Conservation (phyloP, 371 early-diverging fungal genomes). For the Sporodiniella umbellata region DNA sequence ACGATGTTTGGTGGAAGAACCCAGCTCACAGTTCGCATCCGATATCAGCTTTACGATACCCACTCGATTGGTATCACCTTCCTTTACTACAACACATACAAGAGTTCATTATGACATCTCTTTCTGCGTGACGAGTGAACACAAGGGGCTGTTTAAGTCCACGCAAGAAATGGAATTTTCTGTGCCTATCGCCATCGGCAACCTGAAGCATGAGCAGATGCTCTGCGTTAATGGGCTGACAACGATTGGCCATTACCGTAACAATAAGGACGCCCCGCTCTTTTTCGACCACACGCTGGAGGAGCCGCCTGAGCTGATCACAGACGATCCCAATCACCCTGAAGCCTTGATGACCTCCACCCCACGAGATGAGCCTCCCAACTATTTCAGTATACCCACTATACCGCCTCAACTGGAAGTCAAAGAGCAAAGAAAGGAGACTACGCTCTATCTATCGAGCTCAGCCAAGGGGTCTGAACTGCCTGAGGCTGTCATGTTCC, state of each 20-base stretch:
- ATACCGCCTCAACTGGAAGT: conserved; percentile 33
- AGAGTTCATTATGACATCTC: conserved; percentile 41
- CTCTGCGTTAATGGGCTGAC: conserved; percentile 39
- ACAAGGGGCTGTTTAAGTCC: conserved; percentile 33
- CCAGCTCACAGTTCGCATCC: conserved; percentile 9
- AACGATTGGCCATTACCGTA: conserved; percentile 25
- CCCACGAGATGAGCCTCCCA: conserved; percentile 40
- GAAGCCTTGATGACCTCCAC: conserved; percentile 28
- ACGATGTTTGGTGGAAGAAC: conserved; percentile 11
- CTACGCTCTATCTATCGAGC: conserved; percentile 32
- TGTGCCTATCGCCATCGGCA: conserved; percentile 41
- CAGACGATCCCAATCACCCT: conserved; percentile 5
- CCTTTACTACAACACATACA: conserved; percentile 38
- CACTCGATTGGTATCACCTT: conserved; percentile 45
- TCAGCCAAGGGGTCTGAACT: conserved; percentile 26
- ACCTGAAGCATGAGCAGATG: conserved; percentile 39
- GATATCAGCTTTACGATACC: conserved; percentile 35
- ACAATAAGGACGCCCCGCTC: conserved; percentile 29
- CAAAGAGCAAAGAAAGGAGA: conserved; percentile 35
- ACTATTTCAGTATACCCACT: conserved; percentile 36
- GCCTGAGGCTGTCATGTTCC: conserved; percentile 26
- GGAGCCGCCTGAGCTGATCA: conserved; percentile 29
- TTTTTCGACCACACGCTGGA: conserved; percentile 43
- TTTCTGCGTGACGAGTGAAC: conserved; percentile 27
- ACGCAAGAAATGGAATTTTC: conserved; percentile 27